These are phyloP conservation scores for Exophiala sp. DNA, from an alignment of 2,329 filamentous ascomycete species.

Conservation along the genomic window DNA sequence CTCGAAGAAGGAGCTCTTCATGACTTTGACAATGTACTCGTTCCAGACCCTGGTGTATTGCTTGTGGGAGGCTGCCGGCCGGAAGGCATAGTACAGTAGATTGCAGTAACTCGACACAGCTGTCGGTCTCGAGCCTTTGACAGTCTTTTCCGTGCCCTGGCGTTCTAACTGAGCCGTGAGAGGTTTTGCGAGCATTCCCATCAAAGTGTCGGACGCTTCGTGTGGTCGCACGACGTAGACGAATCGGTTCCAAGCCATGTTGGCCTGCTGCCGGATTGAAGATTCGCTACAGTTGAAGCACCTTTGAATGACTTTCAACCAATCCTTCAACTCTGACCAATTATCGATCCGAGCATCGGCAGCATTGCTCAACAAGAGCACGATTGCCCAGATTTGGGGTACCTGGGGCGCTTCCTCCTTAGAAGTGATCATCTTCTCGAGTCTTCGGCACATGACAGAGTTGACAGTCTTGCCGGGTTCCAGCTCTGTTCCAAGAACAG, in stretches of 20 bases:
- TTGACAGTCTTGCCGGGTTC: constrained; percentile 58
- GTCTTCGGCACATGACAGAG: constrained; percentile 60
- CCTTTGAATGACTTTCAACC: constrained; percentile 71
- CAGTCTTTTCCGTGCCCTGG: constrained; percentile 49
- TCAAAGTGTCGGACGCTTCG: constrained; percentile 48
- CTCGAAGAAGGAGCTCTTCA: constrained; percentile 52
- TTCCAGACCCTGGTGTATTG: constrained; percentile 76
- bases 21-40: constrained; percentile 60
- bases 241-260: constrained; percentile 79
- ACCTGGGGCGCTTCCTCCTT: constrained; percentile 60
- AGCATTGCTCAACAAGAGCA: constrained; percentile 68
- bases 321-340: constrained; percentile 69
- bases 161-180: constrained; percentile 63
- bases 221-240: constrained; percentile 67
- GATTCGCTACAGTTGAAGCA: constrained; percentile 77
- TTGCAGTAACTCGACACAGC: constrained; percentile 70
- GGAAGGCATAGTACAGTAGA: constrained; percentile 75
- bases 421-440: constrained; percentile 60
- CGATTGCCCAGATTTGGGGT: constrained; percentile 81
- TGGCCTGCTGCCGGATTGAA: constrained; percentile 66
- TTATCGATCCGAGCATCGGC: constrained; percentile 52
- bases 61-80: constrained; percentile 59
- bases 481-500: constrained; percentile 46
- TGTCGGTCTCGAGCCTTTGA: constrained; percentile 42
- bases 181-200: constrained; percentile 63